Conservation (phyloP, 768 basidiomycete genomes). For the Amanita pseudoporphyria region DNA sequence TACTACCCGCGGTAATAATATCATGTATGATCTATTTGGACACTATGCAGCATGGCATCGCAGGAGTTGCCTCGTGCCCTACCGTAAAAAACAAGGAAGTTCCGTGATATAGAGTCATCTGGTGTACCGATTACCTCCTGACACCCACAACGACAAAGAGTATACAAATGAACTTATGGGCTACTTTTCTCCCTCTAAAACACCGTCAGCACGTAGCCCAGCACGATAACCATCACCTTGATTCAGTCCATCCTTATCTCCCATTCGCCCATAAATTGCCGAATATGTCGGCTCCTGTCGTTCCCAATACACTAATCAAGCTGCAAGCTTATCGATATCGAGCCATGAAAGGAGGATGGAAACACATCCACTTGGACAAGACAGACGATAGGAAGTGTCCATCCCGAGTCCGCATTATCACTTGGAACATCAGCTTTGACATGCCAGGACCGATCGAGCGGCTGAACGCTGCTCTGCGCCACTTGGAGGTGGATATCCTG, state of each 20-base stretch:
- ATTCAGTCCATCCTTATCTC: background rate
- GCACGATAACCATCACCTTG: background rate
- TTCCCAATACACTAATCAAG: slow-evolving; percentile 21
- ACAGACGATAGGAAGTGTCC: slow-evolving; percentile 27
- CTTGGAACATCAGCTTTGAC: slow-evolving; percentile 64
- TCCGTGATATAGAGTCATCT: background rate
- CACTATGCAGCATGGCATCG: background rate
- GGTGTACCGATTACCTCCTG: background rate
- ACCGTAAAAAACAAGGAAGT: background rate
- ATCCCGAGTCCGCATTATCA: slow-evolving; percentile 42
- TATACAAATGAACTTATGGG: slow-evolving; percentile 1
- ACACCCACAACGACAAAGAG: background rate
- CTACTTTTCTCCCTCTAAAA: background rate
- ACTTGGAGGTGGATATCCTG: slow-evolving; percentile 48
- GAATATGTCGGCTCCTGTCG: slow-evolving; percentile 10
- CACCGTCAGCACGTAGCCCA: background rate
- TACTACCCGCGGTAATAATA: background rate
- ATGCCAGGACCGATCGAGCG: slow-evolving; percentile 30
- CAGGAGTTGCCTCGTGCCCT: slow-evolving; percentile 2
- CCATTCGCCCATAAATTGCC: background rate
- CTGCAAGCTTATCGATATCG: slow-evolving; percentile 32
- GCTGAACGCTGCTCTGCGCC: slow-evolving; percentile 35
- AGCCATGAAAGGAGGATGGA: slow-evolving; percentile 31
- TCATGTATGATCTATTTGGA: background rate
- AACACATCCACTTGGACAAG: slow-evolving; percentile 27